A percentile compares a stretch with the other conserved stretches of the same genome.
Evolutionary conservation across 2,329 filamentous ascomycete genomes (phyloP).

Genomic region (Penicillium sp.): DNA sequence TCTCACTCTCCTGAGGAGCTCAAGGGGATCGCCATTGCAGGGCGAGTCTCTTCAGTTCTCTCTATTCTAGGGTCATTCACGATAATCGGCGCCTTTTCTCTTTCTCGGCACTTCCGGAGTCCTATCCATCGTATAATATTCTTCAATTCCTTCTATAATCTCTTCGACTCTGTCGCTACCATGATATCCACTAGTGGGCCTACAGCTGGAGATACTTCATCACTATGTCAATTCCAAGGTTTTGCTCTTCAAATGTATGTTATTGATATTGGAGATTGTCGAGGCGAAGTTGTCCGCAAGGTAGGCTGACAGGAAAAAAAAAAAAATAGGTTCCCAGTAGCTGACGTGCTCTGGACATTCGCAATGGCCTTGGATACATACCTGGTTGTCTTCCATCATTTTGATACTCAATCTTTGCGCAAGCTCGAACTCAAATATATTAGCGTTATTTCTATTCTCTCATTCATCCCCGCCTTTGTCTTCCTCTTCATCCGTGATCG

Average conservation of each 20-base stretch:
- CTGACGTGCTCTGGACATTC: constrained; percentile 40
- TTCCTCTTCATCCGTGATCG: constrained; percentile 34
- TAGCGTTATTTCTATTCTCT: constrained; percentile 27
- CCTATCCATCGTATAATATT: constrained; percentile 42
- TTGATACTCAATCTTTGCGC: constrained; percentile 30
- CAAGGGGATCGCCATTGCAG: constrained; percentile 26
- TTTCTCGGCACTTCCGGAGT: constrained; percentile 36
- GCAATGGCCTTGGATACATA: constrained; percentile 40
- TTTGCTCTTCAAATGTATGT: constrained; percentile 40
- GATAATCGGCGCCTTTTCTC: constrained; percentile 33
- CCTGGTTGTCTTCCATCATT: constrained; percentile 37
- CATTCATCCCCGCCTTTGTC: constrained; percentile 35
- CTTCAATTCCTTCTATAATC: constrained; percentile 39
- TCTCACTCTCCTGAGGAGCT: constrained; percentile 27
- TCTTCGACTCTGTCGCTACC: constrained; percentile 39
- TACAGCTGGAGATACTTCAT: constrained; percentile 30
- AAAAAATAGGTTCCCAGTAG: constrained; percentile 34
- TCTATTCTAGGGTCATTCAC: constrained; percentile 36
- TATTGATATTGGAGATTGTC: not conserved
- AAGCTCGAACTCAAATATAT: constrained; percentile 35
- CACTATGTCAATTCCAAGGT: constrained; percentile 39
- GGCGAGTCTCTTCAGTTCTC: constrained; percentile 31
- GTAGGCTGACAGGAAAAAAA: not conserved
- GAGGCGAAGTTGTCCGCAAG: not conserved
- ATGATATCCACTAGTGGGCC: constrained; percentile 42